Base-by-base conservation (phyloP, 2,329 filamentous ascomycete species). In the Trichoderma semiorbis region DNA sequence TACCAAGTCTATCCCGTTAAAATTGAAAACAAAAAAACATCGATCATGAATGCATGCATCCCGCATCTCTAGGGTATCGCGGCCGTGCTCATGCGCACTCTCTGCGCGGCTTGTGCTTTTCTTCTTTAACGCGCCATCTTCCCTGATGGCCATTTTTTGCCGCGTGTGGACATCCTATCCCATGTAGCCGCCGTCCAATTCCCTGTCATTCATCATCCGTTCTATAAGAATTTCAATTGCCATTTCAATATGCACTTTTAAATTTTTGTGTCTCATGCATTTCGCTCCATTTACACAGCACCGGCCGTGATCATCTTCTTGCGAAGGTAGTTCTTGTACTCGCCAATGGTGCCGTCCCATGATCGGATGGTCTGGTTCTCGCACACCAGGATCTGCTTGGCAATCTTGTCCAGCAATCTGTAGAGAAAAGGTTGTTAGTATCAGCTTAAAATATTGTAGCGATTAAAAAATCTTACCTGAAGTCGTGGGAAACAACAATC, bases 321-420 rank as follows among this genome's bases (percentile, higher is more conserved):
- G 82, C 95, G 92, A 79, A 99, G 89, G 85, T 98, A 90, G 86
- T 97, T 93, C 93, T 99, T 99, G 93, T 99, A 99, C 73, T 94
- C 91, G 77, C 91, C 92, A 79, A 99, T 99, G 75, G 84, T 86
- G 78, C 95, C 95, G 74, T 95, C 91, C 96, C 96, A 99, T 78
- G 90, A 85, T 78, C 88, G 91, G 78, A 98, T 94, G 16, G 94
- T 95, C 89, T 95, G 94, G 90, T 99, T 94, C 86, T 99, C 96
- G 84, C 97, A 99, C 71, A 99, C 96, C 85, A 99, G 91, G 84
- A 99, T 99, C 83, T 99, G 94, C 89, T 99, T 99, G 78, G 96
- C 96, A 82, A 99, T 98, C 88, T 97, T 98, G 90, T 99, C 96
- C 76, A 99, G 91, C 79, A 99, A 87, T 87, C 95, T 97, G 72